A percentile compares a stretch with the other conserved stretches of the same genome.
Conservation (phyloP, 805 yeast species). For the Candida oleophila region DNA sequence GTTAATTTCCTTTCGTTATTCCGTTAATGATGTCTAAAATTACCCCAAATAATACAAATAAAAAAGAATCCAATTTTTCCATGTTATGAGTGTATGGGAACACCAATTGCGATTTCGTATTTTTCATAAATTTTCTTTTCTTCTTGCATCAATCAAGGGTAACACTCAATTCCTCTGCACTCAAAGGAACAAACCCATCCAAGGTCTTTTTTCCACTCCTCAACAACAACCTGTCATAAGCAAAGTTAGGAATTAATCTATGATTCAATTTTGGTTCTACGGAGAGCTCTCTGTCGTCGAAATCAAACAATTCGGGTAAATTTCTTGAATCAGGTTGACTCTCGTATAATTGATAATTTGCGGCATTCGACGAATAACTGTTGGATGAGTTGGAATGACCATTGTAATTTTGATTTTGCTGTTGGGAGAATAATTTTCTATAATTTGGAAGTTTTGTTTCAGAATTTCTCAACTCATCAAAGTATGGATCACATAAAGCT, state of each 20-base stretch:
- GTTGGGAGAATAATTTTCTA: slow-evolving; percentile 41
- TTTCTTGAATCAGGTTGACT: slow-evolving; percentile 40
- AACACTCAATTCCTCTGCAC: slow-evolving; percentile 34
- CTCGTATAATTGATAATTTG: slow-evolving; percentile 39
- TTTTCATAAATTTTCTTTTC: no score
- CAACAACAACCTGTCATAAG: slow-evolving; percentile 25
- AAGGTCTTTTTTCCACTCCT: slow-evolving; percentile 23
- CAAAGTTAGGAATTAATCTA: slow-evolving; percentile 44
- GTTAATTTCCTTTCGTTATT: background rate
- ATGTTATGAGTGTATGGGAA: no score
- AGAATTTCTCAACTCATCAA: slow-evolving; percentile 49
- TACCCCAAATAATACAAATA: background rate
- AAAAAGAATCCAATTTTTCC: background rate
- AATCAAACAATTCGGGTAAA: slow-evolving; percentile 53
- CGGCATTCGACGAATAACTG: slow-evolving; percentile 33
- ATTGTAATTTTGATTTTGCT: slow-evolving; percentile 26
- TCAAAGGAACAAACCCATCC: slow-evolving; percentile 40
- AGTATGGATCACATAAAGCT: slow-evolving; percentile 52
- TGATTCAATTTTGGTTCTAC: slow-evolving; percentile 40
- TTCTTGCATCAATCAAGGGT: slow-evolving; percentile 26
- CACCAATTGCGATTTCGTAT: no score
- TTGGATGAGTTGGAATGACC: slow-evolving; percentile 4
- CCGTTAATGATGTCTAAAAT: background rate
- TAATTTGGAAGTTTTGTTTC: slow-evolving; percentile 41
- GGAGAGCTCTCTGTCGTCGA: slow-evolving; percentile 50